These are phyloP conservation scores for Microsporum canis DNA, from an alignment of 2,329 filamentous ascomycete species.

Conservation along the genomic window DNA sequence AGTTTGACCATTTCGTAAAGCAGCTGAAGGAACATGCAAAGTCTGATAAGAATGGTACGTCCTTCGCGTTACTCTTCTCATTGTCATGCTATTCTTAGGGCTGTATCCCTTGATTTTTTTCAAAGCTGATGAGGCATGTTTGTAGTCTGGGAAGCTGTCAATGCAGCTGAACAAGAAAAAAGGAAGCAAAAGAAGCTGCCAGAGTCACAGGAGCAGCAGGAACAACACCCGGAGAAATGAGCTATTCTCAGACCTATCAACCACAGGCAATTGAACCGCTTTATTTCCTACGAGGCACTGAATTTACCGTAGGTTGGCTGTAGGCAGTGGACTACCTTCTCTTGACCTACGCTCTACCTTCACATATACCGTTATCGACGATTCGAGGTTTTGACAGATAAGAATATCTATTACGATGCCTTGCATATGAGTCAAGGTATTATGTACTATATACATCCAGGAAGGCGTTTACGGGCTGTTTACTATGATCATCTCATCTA, in stretches of 20 bases:
- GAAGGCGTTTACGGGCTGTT: background rate
- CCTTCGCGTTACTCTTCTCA: background rate
- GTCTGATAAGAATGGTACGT: constrained; percentile 75
- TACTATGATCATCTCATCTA: background rate
- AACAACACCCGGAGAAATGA: constrained; percentile 20
- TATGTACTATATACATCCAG: background rate
- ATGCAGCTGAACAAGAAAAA: constrained; percentile 22
- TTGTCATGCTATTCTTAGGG: background rate
- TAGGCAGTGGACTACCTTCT: background rate
- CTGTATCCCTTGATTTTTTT: background rate
- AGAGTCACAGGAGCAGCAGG: constrained; percentile 16
- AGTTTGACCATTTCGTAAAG: constrained; percentile 79
- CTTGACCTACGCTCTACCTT: no score
- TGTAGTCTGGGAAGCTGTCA: constrained; percentile 27
- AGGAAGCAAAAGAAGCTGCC: background rate
- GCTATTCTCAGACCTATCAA: constrained; percentile 7
- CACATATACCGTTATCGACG: no score
- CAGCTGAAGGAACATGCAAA: constrained; percentile 81
- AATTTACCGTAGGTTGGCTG: no score
- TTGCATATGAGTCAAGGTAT: background rate
- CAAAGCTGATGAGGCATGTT: background rate
- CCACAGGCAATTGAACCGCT: no score
- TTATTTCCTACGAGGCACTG: no score
- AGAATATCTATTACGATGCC: constrained; percentile 10
- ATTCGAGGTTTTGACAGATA: no score